Conservation (phyloP, 495 filamentous ascomycete species). For the Viridothelium virens region DNA sequence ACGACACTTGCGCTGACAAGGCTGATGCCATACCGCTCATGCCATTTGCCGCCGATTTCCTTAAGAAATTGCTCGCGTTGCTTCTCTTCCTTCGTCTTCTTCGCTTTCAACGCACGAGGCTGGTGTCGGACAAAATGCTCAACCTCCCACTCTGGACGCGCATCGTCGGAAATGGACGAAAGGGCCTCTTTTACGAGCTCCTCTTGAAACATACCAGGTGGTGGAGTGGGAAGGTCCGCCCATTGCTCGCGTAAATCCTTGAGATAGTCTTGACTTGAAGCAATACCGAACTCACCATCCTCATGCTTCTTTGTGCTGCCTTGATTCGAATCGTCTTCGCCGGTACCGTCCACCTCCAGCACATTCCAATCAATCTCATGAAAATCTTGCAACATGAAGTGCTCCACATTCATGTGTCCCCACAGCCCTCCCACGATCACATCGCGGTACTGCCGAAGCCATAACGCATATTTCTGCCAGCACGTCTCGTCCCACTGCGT, state of each 20-base stretch:
- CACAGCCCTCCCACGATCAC: slow-evolving; percentile 71
- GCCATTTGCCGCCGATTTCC: slow-evolving; percentile 69
- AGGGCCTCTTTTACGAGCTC: background rate
- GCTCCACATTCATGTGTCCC: slow-evolving; percentile 98
- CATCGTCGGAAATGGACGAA: slow-evolving; percentile 19
- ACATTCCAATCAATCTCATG: slow-evolving; percentile 56
- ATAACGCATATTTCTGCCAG: slow-evolving; percentile 96
- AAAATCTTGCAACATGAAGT: slow-evolving; percentile 89
- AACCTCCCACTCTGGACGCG: slow-evolving; percentile 1
- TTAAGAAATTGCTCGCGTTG: slow-evolving; percentile 44
- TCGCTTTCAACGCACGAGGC: slow-evolving; percentile 28
- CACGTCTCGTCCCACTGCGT: slow-evolving; percentile 85
- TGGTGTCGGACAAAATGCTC: slow-evolving; percentile 1
- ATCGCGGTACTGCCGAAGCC: slow-evolving; percentile 83
- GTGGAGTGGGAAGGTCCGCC: slow-evolving; percentile 61
- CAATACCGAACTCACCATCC: slow-evolving; percentile 53
- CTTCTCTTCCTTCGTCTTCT: slow-evolving; percentile 34
- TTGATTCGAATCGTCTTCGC: slow-evolving; percentile 33
- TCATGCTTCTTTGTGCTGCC: slow-evolving; percentile 21
- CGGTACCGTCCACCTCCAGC: slow-evolving; percentile 28
- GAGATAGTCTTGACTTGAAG: slow-evolving; percentile 58
- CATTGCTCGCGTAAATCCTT: slow-evolving; percentile 68
- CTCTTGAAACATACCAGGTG: slow-evolving; percentile 17
- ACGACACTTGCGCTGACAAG: slow-evolving; percentile 79
- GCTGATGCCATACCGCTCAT: slow-evolving; percentile 74